Conservation (phyloP, 352 stramenopile genomes). For the Phytopythium montanum region DNA sequence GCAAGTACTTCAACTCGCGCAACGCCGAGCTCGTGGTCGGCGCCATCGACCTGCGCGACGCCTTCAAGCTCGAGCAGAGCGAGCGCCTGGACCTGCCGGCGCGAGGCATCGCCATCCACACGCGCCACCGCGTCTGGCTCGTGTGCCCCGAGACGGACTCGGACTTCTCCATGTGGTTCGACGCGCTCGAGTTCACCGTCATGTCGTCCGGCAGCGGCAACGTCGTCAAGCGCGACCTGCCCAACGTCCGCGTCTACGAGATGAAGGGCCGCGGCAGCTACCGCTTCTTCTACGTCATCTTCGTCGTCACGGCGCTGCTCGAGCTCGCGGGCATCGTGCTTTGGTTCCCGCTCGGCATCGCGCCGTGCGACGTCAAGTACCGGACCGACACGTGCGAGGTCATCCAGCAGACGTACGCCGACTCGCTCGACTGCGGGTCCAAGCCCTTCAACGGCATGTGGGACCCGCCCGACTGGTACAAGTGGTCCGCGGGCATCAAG, state of each 20-base stretch:
- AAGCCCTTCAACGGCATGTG: constrained; percentile 74
- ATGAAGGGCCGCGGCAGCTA: constrained; percentile 76
- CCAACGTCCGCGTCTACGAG: constrained; percentile 71
- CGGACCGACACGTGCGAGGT: constrained; percentile 39
- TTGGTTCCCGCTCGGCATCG: constrained; percentile 48
- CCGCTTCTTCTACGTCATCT: constrained; percentile 69
- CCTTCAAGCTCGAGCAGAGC: constrained; percentile 77
- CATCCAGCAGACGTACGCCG: constrained; percentile 49
- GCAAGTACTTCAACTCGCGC: constrained; percentile 84
- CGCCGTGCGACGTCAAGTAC: constrained; percentile 64
- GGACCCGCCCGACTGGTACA: constrained; percentile 67
- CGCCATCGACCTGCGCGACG: constrained; percentile 69
- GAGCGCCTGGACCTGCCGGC: constrained; percentile 67
- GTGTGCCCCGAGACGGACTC: constrained; percentile 78
- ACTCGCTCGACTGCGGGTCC: constrained; percentile 39
- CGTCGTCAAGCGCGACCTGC: constrained; percentile 75
- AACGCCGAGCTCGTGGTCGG: constrained; percentile 73
- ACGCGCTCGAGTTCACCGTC: constrained; percentile 71
- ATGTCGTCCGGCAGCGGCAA: constrained; percentile 68
- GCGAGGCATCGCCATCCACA: constrained; percentile 71
- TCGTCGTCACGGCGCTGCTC: constrained; percentile 59
- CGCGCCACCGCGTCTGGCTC: constrained; percentile 66
- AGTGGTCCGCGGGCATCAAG: constrained; percentile 51
- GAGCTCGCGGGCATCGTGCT: constrained; percentile 44
- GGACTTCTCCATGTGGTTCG: constrained; percentile 83